Base-by-base conservation (phyloP, 768 basidiomycete species). In the Podaxis sp. region DNA sequence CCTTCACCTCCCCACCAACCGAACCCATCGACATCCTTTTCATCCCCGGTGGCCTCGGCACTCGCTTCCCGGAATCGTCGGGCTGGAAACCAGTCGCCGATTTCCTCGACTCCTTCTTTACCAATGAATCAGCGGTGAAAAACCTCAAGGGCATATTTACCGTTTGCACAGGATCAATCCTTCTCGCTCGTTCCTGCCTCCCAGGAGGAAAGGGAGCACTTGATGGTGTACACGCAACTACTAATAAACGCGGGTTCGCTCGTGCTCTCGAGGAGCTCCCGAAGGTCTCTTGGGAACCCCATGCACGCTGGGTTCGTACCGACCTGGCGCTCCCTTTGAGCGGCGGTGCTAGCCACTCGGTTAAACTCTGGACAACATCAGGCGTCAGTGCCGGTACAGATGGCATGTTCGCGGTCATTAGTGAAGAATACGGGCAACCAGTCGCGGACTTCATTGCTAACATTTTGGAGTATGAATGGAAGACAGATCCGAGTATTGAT, bases 321-420 rank as follows among this genome's bases (percentile, higher is more conserved):
- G 52, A 54, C 19, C 33, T 62, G n/a, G 5, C 30, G 5, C 26
- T 62, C 19, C 61, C 61, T 55, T 28, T 61, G 17, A 19, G 42
- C 8, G 15, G 3, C 9, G 39, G 26, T 17, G 22, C 24, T 6
- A 15, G 7, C 0, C 76, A 75, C 0, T 78, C 80, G 66, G 81
- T 77, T 8, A 82, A 82, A 63, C 70, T 82, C 22, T 83, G 81
- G 80, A 79, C 80, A 3, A 77, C 79, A 5, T 80, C 80, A 0
- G 82, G 82, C 0, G 76, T 83, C 30, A 77, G 74, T 58, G 80
- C 82, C 33, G 81, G 81, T n/a, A 71, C 76, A 22, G 79, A 80
- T 66, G 68, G 71, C 15, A 73, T 68, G 12, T 74, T 79, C 57
- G 77, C 75, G 9, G 77, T 75, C 67, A 73, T 79, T 42, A 72